Base-by-base conservation (phyloP, 2,329 filamentous ascomycete species). In the Talaromyces sp. region DNA sequence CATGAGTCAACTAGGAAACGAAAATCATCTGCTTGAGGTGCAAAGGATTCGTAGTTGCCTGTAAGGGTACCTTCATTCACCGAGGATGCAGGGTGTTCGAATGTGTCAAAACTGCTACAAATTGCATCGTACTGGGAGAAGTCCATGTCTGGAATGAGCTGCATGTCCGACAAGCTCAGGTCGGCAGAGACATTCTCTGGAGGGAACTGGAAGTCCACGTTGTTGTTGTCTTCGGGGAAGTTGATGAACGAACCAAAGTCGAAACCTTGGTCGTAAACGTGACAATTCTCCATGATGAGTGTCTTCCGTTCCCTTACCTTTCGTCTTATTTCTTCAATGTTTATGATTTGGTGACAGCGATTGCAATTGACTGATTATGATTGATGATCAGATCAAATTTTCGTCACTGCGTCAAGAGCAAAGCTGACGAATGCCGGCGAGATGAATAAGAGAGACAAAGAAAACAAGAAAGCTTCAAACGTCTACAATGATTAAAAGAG, bases 211-310 rank as follows among this genome's bases (percentile, higher is more conserved):
- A 55, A 55, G 25, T 61, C 59, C 25, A 18, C 35, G 23, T 52
- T 37, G 35, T 71, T 61, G 62, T 71, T 62, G 61, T 71, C 71
- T 21, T 62, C 68, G 14, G 69, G 61, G 21, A 69, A 67, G 50
- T 75, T 69, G 60, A 76, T 70, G 60, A 72, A 72, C 65, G 71
- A 69, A 57, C 74, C 72, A 60, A 75, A 74, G 64, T 75, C 72
- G 39, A 73, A 64, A 67, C 69, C 72, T 55, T 75, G 73, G 42
- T 73, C 67, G 37, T 67, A 42, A 52, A 14, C 7, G 18, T 55
- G 18, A 28, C n/a, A 44, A 3, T 54, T 55, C 9, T 54, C 59
- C 59, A 61, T 61, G 37, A 61, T 55, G 44, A 31, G 12, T 3
- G n/a, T 18, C 11, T 14, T 28, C 3, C 6, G 28, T 28, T 6